Base-by-base conservation (phyloP, 2,329 filamentous ascomycete species). In the Fusarium duplospermum region DNA sequence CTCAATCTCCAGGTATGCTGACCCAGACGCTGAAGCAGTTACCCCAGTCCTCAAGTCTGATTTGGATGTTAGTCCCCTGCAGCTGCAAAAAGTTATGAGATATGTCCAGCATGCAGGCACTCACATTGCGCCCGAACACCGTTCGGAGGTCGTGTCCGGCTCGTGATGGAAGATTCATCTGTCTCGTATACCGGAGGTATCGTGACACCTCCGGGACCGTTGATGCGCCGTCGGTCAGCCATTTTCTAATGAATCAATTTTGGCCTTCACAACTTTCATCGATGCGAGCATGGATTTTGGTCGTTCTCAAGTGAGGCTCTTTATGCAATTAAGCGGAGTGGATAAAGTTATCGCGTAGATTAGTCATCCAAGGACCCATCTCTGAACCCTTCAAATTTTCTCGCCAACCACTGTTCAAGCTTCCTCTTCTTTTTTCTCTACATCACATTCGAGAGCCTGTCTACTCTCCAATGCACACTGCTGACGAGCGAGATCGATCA, bases 1-100 rank as follows among this genome's bases (percentile, higher is more conserved):
- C 77, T 89, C 89, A 58, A 92, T 84, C 80, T 93, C 94, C 64
- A 96, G 87, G 82, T 96, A 99, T 64, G 96, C 94, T 20, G 95
- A 98, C 16, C 96, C 96, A 58, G 94, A 96, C 14, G 96, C 96
- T 16, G 96, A 97, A 20, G 96, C 96, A 1, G 96, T 95, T 6
- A 98, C 90, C 27, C 95, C 95, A 10, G 96, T 98, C 82, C 96
- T 95, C 52, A 98, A 87, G 81, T 96, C 95, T 97, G 73, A 20
- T 58, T 62, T 59, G 54, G 75, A 52, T 50, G 47, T 77, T 62
- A 78, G 75, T 57, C 9, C 33, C 20, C 35, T 66, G 67, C 42
- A 67, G 20, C 47, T 35, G 31, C 47, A 42, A 40, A 18, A 18
- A 54, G 38, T 18, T 33, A n/a, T 29, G 27, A 54, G 65, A 56